Percentiles rank a stretch among this genome's conserved stretches.
Evolutionary conservation across 345 rosid genomes (phyloP).

Genomic region (Lenwebbia sp.): DNA sequence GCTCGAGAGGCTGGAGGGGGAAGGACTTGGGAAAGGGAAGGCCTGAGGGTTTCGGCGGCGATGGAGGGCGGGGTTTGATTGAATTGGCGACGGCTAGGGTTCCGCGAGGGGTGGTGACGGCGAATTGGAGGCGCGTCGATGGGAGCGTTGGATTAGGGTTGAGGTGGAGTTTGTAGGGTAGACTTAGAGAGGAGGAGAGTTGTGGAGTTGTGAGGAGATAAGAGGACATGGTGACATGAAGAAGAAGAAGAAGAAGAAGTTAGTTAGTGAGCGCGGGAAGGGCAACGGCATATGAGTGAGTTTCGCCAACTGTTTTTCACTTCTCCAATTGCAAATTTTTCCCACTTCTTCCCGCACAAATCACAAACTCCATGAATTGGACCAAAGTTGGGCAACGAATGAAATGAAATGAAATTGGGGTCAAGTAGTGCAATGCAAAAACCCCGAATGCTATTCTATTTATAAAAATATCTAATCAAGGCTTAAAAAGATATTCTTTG

Average conservation of each 20-base stretch:
- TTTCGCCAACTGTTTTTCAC: neutral
- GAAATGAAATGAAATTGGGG: neutral
- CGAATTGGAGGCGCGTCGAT: neutral
- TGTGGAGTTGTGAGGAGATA: neutral
- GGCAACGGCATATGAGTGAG: neutral
- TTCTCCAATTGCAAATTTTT: neutral
- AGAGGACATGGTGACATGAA: constrained; percentile 3
- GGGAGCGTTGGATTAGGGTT: neutral
- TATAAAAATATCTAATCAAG: too few relatives aligned
- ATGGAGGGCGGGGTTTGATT: neutral
- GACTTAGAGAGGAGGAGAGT: constrained; percentile 3
- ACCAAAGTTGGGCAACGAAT: neutral
- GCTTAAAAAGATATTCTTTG: neutral
- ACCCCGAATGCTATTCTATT: too few relatives aligned
- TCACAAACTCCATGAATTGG: neutral
- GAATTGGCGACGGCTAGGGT: neutral
- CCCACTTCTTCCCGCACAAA: neutral
- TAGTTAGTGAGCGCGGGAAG: neutral
- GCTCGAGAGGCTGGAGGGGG: constrained; percentile 38
- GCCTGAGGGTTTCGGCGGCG: neutral
- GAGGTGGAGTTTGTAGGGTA: neutral
- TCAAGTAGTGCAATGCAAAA: neutral
- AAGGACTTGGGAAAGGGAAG: constrained; percentile 3
- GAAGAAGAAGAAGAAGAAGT: constrained; percentile 1
- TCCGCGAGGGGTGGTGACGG: neutral